Base-by-base conservation (phyloP, 768 basidiomycete genomes). In the Lentinula sp. region DNA sequence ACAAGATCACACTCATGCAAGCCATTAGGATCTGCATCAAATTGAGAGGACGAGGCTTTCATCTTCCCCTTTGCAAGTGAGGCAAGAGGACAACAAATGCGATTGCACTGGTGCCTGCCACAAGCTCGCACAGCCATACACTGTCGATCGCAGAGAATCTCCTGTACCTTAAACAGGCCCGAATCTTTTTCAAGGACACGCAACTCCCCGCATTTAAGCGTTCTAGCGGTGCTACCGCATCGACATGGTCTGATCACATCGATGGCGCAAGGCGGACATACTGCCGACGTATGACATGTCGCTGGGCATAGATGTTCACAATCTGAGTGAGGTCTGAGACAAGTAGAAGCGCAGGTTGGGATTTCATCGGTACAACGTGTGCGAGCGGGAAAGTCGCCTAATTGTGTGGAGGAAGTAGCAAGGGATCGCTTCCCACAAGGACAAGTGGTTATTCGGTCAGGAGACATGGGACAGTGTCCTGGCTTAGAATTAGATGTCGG, bases 61-160 rank as follows among this genome's bases (percentile, higher is more conserved):
- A 83, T 85, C 76, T 88, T 91, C 41, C 85, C 74, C 66, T 86
- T 86, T 15, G 72, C 78, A 4, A 90, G 74, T 18, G 80, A 83
- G 0, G 93, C 89, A 0, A 98, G 81, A 0, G 97, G 95, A 67
- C 97, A 99, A 70, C 97, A 98, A 8, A 88, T 62, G 3, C 95
- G 81, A 16, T 79, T 78, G 69, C 97, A 98, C 63, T 89, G 86
- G 67, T 99, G 97, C 20, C 86, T 79, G 0, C 95, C 93, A 69
- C 97, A 98, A 7, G 84, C 81, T 15, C 94, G 84, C 9, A 93
- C 75, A 0, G 87, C 90, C 18, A 76, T 74, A 69, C 97, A 99
- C 1, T 86, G 83, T 36, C 84, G 81, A 60, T 93, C 88, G 72
- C 97, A 98, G 1, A 89, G 71, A 45, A 95, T 80, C 60, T 92